These are phyloP conservation scores for Cryphonectria parasitica DNA, from an alignment of 2,329 filamentous ascomycete genomes.

Conservation along the genomic window DNA sequence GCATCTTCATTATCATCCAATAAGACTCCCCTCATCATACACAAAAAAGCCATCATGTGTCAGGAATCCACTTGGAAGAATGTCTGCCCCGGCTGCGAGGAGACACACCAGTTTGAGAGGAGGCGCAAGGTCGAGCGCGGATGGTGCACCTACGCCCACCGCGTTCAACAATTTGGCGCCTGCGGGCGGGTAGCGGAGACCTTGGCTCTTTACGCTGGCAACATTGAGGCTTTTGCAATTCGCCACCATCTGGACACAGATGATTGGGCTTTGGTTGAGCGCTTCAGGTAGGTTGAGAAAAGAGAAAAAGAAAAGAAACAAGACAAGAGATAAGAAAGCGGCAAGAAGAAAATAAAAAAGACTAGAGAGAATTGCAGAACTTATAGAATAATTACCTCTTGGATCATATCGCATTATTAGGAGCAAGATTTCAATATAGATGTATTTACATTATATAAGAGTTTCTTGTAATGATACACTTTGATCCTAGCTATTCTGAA, in stretches of 20 bases:
- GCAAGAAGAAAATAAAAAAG: no score
- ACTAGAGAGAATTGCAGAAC: background rate
- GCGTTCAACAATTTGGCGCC: background rate
- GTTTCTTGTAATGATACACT: no score
- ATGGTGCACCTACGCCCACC: constrained; percentile 5
- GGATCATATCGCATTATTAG: no score
- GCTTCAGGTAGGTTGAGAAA: constrained; percentile 4
- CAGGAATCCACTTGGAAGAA: constrained; percentile 17
- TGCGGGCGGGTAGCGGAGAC: background rate
- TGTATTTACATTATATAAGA: no score
- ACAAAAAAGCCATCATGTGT: constrained; percentile 5
- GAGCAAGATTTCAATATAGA: no score
- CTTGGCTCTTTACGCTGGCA: constrained; percentile 4
- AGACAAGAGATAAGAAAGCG: background rate
- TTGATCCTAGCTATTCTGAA: background rate
- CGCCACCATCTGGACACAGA: background rate
- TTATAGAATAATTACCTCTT: no score
- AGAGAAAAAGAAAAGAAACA: background rate
- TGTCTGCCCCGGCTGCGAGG: constrained; percentile 12
- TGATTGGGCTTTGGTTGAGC: constrained; percentile 10
- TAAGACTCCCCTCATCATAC: background rate
- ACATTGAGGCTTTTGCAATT: background rate
- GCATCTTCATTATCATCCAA: no score
- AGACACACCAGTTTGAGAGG: background rate
- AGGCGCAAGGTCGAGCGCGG: constrained; percentile 19